These are phyloP conservation scores for Ogataea nonfermentans DNA, from an alignment of 805 yeast genomes.

Conservation along the genomic window DNA sequence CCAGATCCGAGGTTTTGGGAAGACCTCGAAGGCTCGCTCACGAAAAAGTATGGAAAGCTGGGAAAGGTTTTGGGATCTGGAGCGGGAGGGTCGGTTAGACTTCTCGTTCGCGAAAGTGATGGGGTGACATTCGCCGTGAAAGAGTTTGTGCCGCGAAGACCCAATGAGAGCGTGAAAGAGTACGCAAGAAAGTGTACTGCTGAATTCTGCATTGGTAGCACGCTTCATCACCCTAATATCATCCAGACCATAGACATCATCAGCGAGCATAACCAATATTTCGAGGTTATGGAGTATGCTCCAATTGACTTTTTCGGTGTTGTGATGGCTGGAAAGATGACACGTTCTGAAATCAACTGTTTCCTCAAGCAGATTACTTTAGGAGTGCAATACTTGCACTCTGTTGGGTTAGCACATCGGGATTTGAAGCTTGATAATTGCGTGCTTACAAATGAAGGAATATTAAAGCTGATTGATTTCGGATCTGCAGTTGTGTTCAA, in stretches of 20 bases:
- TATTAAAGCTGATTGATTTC: constrained; percentile 75
- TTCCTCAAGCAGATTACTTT: constrained; percentile 71
- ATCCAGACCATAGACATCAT: constrained; percentile 76
- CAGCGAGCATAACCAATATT: constrained; percentile 66
- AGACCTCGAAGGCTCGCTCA: constrained; percentile 51
- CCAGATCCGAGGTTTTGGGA: constrained; percentile 40
- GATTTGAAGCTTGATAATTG: constrained; percentile 83
- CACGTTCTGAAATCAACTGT: constrained; percentile 78
- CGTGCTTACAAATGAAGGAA: constrained; percentile 71
- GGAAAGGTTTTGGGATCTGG: constrained; percentile 81
- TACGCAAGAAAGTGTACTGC: constrained; percentile 86
- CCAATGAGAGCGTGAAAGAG: constrained; percentile 69
- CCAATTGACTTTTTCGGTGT: constrained; percentile 84
- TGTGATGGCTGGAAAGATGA: constrained; percentile 83
- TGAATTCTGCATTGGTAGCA: constrained; percentile 84
- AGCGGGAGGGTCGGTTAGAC: constrained; percentile 84
- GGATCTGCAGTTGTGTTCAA: constrained; percentile 82
- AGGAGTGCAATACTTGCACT: constrained; percentile 73
- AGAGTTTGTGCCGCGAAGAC: constrained; percentile 71
- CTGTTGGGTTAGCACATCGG: constrained; percentile 78
- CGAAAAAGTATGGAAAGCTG: constrained; percentile 65
- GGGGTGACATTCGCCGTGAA: constrained; percentile 77
- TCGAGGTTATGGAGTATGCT: constrained; percentile 83
- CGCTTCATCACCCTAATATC: constrained; percentile 77
- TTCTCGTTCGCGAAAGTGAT: constrained; percentile 66